Evolutionary conservation across 257 asterid genomes (phyloP).

Genomic region (Plantago major): DNA sequence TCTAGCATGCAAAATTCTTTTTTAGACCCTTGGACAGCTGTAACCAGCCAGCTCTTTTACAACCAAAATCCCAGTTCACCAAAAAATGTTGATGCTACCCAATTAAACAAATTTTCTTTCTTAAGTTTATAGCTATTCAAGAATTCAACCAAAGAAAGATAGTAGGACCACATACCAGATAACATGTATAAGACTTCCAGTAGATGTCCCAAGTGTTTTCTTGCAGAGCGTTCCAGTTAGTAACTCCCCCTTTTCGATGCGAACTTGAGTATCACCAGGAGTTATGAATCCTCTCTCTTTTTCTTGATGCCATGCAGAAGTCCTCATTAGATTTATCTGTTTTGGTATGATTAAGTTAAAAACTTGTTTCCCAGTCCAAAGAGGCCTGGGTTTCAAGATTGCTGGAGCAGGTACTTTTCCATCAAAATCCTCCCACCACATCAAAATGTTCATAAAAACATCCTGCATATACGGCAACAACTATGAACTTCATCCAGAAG

Average conservation of each 20-base stretch:
- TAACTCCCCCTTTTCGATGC: slow-evolving; percentile 93
- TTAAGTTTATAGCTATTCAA: too few relatives aligned
- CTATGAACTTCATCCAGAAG: not conserved
- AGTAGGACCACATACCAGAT: slow-evolving; percentile 54
- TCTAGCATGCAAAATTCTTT: too few relatives aligned
- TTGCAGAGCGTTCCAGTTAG: slow-evolving; percentile 95
- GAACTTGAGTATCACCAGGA: slow-evolving; percentile 97
- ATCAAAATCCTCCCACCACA: slow-evolving; percentile 99
- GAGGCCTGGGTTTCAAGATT: slow-evolving; percentile 92
- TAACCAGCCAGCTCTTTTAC: too few relatives aligned
- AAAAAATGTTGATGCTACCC: too few relatives aligned
- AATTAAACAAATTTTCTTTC: too few relatives aligned
- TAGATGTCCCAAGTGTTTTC: slow-evolving; percentile 94
- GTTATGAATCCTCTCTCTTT: slow-evolving; percentile 76
- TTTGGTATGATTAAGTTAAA: slow-evolving; percentile 91
- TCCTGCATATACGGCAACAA: slow-evolving; percentile 48
- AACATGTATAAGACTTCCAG: slow-evolving; percentile 97
- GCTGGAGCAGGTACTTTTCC: slow-evolving; percentile 99
- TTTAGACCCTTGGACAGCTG: too few relatives aligned
- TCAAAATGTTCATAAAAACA: slow-evolving; percentile 94
- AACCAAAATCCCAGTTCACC: too few relatives aligned
- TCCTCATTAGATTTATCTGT: slow-evolving; percentile 81
- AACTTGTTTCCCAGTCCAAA: slow-evolving; percentile 99
- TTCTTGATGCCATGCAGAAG: slow-evolving; percentile 95
- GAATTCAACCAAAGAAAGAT: not conserved